Percentiles rank a stretch among this genome's conserved stretches.
Conservation (phyloP, 768 basidiomycete genomes). For the Rubroboletus pulcherrimus region DNA sequence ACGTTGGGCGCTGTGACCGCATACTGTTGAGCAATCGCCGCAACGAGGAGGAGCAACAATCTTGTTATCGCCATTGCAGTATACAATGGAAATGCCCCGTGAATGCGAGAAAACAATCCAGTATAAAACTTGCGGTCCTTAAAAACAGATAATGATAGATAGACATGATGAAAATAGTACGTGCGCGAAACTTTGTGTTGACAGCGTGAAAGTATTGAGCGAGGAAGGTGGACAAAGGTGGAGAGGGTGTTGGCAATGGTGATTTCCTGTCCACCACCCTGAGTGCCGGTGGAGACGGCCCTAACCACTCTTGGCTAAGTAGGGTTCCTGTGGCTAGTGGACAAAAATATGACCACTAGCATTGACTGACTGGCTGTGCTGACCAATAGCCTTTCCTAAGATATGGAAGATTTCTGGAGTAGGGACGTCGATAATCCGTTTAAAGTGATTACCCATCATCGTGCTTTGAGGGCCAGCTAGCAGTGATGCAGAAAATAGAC, state of each 20-base stretch:
- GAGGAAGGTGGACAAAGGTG: slow-evolving; percentile 45
- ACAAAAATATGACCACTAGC: not conserved
- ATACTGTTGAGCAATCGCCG: not conserved
- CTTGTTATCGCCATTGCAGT: not conserved
- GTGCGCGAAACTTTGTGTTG: not conserved
- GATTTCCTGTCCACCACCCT: slow-evolving; percentile 47
- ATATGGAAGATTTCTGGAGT: not conserved
- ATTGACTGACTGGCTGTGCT: not conserved
- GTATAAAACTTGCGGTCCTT: not conserved
- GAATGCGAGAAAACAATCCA: not conserved
- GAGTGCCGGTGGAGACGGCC: slow-evolving; percentile 39
- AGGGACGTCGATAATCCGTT: not conserved
- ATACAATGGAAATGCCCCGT: too few relatives aligned
- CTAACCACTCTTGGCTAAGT: not conserved
- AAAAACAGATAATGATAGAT: too few relatives aligned
- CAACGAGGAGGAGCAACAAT: slow-evolving; percentile 4
- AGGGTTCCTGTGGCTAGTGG: not conserved
- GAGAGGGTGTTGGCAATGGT: slow-evolving; percentile 37
- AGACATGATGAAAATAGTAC: not conserved
- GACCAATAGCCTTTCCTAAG: not conserved
- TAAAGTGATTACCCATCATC: not conserved
- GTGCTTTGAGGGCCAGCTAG: not conserved
- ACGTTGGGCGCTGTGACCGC: slow-evolving; percentile 15
- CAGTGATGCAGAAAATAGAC: not conserved
- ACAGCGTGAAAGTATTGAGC: not conserved